Evolutionary conservation across 768 basidiomycete genomes (phyloP).

Genomic region (Mycena galopus): DNA sequence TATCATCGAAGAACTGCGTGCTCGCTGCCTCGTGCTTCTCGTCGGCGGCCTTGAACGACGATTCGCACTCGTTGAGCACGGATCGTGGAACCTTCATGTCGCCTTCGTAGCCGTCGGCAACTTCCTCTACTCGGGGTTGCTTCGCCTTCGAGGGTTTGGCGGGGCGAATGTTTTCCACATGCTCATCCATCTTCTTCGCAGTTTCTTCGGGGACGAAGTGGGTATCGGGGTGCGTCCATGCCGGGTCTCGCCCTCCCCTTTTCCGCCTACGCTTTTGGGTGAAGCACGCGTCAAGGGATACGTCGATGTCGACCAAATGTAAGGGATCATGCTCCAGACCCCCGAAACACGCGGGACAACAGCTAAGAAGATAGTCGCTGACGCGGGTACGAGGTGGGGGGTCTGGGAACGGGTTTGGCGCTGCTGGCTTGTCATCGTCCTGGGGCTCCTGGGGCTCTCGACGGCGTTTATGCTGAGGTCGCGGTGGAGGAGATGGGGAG

Average conservation of each 20-base stretch:
- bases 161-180: conserved; percentile 33
- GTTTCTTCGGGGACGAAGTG: conserved; percentile 40
- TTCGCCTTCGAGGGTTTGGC: neutral
- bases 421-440: neutral
- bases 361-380: conserved; percentile 37
- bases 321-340: conserved; percentile 26
- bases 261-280: conserved; percentile 45
- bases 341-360: conserved; percentile 47
- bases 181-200: conserved; percentile 36
- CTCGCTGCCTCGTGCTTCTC: conserved; percentile 30
- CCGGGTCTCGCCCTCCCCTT: conserved; percentile 28
- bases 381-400: conserved; percentile 16
- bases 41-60: neutral
- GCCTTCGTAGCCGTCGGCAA: neutral
- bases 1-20: conserved; percentile 42
- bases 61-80: neutral
- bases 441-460: neutral
- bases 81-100: neutral
- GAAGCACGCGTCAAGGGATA: conserved; percentile 51
- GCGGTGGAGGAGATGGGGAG: neutral
- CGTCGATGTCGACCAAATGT: conserved; percentile 38
- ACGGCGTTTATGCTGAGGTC: neutral
- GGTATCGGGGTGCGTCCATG: conserved; percentile 35
- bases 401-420: neutral
- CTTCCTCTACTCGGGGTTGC: neutral